Base-by-base conservation (phyloP, 495 filamentous ascomycete genomes). In the Tuber brumale region DNA sequence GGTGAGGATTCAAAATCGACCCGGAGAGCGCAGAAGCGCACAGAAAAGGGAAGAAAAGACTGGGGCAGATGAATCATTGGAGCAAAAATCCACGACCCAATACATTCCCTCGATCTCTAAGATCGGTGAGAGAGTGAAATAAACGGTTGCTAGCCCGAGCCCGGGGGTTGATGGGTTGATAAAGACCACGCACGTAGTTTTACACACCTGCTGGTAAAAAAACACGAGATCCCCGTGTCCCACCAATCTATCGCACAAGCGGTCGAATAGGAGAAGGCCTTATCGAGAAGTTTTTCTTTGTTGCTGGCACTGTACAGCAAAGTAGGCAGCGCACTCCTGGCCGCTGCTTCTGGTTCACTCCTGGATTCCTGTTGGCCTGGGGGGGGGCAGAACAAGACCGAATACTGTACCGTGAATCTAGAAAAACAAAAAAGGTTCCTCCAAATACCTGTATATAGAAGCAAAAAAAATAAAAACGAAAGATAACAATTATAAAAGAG, bases 131-230 rank as follows among this genome's bases (percentile, higher is more conserved):
- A 66, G 57, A 18, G 27, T 35, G 35, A 66, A 66, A 66, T 66
- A n/a, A 66, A 75, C 70, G 70, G 70, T 66, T 43, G 71, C 70
- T 48, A 70, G 69, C 71, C 66, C 72, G 70, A 42, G 41, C 41
- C 14, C 44, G 74, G 46, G 72, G 76, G 70, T 35, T 35, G 57
- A 66, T 66, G 57, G 14, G 27, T 66, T 35, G 57, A 66, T 27
- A 66, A 66, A 66, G 57, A 66, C 57, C 57, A 66, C 27, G 14
- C 57, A 66, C 57, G 31, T 35, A 66, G 57, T 66, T 66, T 31
- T 79, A 80, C 78, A 76, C 75, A 79, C 78, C 78, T 80, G 72
- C 77, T 79, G 76, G 77, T n/a, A 80, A 75, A 80, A 79, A 80
- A 76, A 46, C 69, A 61, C 76, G 57, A 66, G 57, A 79, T 79